Evolutionary conservation across 495 filamentous ascomycete genomes (phyloP).

Genomic region (Trichocladium antarcticum): DNA sequence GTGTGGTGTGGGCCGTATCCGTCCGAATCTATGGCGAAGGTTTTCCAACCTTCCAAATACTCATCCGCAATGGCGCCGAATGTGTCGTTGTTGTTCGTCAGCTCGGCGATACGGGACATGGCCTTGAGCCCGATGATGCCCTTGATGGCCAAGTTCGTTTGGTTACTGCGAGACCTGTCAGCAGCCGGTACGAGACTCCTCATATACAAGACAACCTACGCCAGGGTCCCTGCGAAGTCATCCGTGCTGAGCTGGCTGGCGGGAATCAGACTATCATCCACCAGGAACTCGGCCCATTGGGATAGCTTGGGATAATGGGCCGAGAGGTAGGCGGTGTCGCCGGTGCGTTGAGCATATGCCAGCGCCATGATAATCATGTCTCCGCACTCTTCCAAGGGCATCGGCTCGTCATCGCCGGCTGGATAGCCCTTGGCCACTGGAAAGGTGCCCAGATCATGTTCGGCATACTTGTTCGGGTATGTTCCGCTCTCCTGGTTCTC

Average conservation of each 20-base stretch:
- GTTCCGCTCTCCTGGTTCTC: constrained; percentile 85
- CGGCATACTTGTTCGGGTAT: constrained; percentile 76
- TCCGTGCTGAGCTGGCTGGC: constrained; percentile 83
- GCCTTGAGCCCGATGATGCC: constrained; percentile 91
- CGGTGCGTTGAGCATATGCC: constrained; percentile 40
- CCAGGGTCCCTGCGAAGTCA: constrained; percentile 82
- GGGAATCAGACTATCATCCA: constrained; percentile 71
- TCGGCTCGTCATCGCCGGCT: constrained; percentile 74
- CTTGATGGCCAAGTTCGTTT: constrained; percentile 89
- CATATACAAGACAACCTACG: constrained; percentile 17
- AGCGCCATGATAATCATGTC: constrained; percentile 92
- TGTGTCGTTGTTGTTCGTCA: constrained; percentile 47
- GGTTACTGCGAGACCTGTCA: constrained; percentile 40
- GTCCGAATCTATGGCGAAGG: constrained; percentile 59
- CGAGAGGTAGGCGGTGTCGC: constrained; percentile 33
- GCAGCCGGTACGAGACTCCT: no score
- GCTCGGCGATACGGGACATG: constrained; percentile 65
- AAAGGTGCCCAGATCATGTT: constrained; percentile 89
- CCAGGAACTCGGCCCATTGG: constrained; percentile 79
- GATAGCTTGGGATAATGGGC: constrained; percentile 63
- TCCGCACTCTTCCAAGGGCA: constrained; percentile 92
- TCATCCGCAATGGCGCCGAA: constrained; percentile 56
- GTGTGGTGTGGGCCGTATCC: constrained; percentile 50
- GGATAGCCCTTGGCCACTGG: constrained; percentile 85
- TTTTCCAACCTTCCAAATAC: constrained; percentile 70